A percentile compares a stretch with the other conserved stretches of the same genome.
phyloP scores from a whole-genome alignment of 1,139 yeast genomes.

The Hemisphaericaspora xylanilytica region DNA sequence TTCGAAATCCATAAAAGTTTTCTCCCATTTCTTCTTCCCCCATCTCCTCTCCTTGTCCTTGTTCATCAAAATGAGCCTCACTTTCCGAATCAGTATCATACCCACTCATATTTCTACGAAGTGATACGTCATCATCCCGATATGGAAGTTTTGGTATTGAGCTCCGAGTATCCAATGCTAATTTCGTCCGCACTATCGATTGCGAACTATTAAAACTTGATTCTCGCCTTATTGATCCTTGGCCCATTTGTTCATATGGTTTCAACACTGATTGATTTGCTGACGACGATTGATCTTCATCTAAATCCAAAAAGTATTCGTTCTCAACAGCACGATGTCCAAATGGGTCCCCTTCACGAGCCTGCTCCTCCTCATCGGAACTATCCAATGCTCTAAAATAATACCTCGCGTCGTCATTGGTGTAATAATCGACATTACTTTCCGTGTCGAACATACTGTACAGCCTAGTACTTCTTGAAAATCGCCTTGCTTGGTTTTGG shows the following conservation, averaged over 20 bases:
- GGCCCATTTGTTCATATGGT: background rate
- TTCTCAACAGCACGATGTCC: conserved; percentile 10
- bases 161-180: conserved; percentile 13
- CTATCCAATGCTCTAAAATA: conserved; percentile 9
- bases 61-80: conserved; percentile 9
- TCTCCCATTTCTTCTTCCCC: conserved; percentile 2
- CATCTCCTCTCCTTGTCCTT: conserved; percentile 3
- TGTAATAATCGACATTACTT: conserved; percentile 6
- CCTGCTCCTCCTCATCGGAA: conserved; percentile 8
- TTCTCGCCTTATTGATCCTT: conserved; percentile 1
- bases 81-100: conserved; percentile 20
- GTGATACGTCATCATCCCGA: conserved; percentile 10
- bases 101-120: conserved; percentile 17
- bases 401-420: conserved; percentile 7
- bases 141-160: conserved; percentile 11
- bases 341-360: conserved; percentile 6
- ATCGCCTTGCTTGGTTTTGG: conserved; percentile 6
- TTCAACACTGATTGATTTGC: conserved; percentile 3
- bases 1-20: conserved; percentile 11
- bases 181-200: conserved; percentile 15
- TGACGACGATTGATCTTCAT: conserved; percentile 4
- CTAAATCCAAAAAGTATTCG: conserved; percentile 10
- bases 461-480: conserved; percentile 8
- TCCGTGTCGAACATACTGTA: conserved; percentile 6
- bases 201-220: conserved; percentile 12